Evolutionary conservation across 768 basidiomycete genomes (phyloP).

Genomic region (Termitomyces sp.): DNA sequence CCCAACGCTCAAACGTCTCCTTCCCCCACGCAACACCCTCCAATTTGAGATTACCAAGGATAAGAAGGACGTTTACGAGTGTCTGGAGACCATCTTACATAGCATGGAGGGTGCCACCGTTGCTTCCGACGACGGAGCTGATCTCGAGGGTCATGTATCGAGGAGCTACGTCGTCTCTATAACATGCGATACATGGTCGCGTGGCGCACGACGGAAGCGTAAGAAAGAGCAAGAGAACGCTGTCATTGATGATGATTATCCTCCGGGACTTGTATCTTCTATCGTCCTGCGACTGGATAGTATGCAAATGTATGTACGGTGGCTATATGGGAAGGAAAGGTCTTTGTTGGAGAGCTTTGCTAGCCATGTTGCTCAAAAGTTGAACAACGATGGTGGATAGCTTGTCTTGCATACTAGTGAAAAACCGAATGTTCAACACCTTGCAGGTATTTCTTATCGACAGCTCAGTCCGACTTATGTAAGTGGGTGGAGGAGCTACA

Average conservation of each 20-base stretch:
- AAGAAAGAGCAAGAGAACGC: slow-evolving; percentile 16
- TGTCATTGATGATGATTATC: not conserved
- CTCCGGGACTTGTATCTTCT: slow-evolving; percentile 11
- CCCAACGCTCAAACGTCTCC: slow-evolving; percentile 38
- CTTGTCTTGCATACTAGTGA: no score
- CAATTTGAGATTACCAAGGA: slow-evolving; percentile 28
- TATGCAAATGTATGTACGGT: slow-evolving; percentile 42
- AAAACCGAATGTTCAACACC: no score
- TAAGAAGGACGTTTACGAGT: slow-evolving; percentile 15
- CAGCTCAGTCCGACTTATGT: no score
- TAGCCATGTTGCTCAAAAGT: slow-evolving; percentile 55
- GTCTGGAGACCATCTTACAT: slow-evolving; percentile 19
- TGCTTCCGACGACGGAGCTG: not conserved
- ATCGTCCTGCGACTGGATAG: slow-evolving; percentile 1
- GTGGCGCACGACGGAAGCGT: slow-evolving; percentile 50
- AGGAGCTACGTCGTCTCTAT: slow-evolving; percentile 20
- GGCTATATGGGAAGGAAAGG: slow-evolving; percentile 58
- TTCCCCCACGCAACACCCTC: slow-evolving; percentile 57
- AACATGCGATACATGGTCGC: slow-evolving; percentile 57
- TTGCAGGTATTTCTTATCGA: no score
- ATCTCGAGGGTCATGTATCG: not conserved
- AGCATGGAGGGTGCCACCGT: slow-evolving; percentile 3
- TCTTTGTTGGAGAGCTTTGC: slow-evolving; percentile 60
- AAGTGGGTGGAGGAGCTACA: no score
- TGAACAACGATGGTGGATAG: slow-evolving; percentile 11